Conservation (phyloP, 495 filamentous ascomycete genomes). For the Trichoderma asperelloides region DNA sequence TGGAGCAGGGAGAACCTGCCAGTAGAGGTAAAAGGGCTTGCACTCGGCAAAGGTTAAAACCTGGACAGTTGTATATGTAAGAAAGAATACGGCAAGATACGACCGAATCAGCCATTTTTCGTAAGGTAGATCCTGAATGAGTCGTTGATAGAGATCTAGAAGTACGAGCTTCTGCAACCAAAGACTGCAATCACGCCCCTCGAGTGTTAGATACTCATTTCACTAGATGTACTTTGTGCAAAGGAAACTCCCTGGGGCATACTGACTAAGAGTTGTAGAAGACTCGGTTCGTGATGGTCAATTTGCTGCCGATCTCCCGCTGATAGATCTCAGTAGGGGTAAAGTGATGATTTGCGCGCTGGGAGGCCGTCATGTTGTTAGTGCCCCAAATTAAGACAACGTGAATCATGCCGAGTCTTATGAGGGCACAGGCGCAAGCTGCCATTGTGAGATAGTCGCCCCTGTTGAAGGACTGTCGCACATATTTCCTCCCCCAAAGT, state of each 20-base stretch:
- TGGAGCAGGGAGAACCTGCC: conserved; percentile 33
- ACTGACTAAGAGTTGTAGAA: conserved; percentile 29
- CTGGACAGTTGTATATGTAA: conserved; percentile 28
- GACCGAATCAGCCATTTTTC: background rate
- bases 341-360: conserved; percentile 19
- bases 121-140: background rate
- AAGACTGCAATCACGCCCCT: conserved; percentile 5
- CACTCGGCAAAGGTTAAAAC: conserved; percentile 37
- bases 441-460: conserved; percentile 26
- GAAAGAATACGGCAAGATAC: background rate
- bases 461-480: conserved; percentile 17
- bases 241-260: background rate
- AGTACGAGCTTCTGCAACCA: conserved; percentile 9
- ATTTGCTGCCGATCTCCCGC: conserved; percentile 25
- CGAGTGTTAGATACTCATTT: background rate
- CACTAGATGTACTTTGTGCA: background rate
- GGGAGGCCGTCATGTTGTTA: conserved; percentile 22
- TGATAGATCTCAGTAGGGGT: conserved; percentile 22
- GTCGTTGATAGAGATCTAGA: background rate
- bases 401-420: conserved; percentile 23
- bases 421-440: conserved; percentile 18
- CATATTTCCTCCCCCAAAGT: conserved; percentile 18
- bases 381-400: conserved; percentile 28
- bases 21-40: conserved; percentile 33
- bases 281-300: conserved; percentile 21